Evolutionary conservation across 495 filamentous ascomycete genomes (phyloP).

Genomic region (Glutinoglossum americanum): DNA sequence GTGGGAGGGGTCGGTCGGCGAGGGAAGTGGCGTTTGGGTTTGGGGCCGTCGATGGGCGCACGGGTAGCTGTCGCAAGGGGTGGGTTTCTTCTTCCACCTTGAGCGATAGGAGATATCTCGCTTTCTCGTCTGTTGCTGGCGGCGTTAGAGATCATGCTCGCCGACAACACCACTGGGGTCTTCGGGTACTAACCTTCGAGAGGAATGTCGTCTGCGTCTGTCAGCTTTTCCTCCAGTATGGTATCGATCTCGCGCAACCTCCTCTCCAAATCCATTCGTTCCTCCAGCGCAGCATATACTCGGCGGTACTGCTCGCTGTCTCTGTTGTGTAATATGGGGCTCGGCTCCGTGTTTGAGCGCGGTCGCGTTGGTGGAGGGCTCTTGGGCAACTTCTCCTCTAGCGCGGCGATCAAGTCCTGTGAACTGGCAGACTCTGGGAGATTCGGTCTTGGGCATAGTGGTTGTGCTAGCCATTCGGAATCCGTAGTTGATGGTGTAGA

Average conservation of each 20-base stretch:
- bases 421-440: conserved; percentile 14
- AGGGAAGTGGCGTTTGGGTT: not conserved
- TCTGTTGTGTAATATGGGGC: conserved; percentile 18
- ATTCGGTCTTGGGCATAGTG: conserved; percentile 6
- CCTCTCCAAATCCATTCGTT: conserved; percentile 22
- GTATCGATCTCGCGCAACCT: conserved; percentile 25
- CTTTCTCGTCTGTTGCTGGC: conserved; percentile 11
- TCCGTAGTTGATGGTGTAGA: not conserved
- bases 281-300: conserved; percentile 28
- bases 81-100: not conserved
- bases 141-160: too few species aligned
- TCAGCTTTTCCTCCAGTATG: conserved; percentile 28
- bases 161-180: too few species aligned
- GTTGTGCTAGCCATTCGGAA: conserved; percentile 2
- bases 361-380: not conserved
- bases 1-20: not conserved
- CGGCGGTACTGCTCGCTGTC: conserved; percentile 21
- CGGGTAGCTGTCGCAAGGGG: not conserved
- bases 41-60: not conserved
- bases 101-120: conserved; percentile 1
- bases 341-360: not conserved
- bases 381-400: not conserved
- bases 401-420: conserved; percentile 4
- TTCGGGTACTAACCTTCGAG: too few species aligned
- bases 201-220: conserved; percentile 27